These are phyloP conservation scores for Microbotryum silenes-acaulis DNA, from an alignment of 1,284 basidiomycete genomes.

Conservation along the genomic window DNA sequence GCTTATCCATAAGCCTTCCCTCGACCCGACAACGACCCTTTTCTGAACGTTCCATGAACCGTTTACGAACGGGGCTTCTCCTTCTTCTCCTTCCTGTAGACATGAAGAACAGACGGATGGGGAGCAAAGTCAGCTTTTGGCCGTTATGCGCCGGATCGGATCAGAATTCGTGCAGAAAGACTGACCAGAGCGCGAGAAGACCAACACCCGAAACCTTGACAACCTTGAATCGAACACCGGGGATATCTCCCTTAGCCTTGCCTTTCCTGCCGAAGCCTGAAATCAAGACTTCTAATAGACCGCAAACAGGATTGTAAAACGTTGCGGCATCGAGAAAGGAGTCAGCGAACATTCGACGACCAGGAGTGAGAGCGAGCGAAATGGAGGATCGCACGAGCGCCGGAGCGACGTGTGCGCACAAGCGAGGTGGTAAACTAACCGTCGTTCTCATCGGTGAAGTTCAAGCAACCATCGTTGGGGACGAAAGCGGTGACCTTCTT, in stretches of 20 bases:
- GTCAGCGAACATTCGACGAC: background rate
- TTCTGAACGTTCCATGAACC: no score
- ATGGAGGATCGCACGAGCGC: no score
- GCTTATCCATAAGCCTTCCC: no score
- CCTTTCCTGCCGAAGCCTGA: conserved; percentile 99
- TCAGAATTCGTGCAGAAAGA: background rate
- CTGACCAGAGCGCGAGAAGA: background rate
- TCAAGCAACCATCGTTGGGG: conserved; percentile 92
- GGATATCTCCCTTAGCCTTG: conserved; percentile 93
- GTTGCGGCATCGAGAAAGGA: background rate
- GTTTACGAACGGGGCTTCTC: no score
- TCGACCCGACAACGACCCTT: no score
- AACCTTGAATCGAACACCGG: conserved; percentile 93
- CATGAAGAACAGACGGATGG: no score
- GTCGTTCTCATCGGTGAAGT: conserved; percentile 89
- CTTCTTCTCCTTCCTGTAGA: no score
- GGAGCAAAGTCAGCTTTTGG: no score
- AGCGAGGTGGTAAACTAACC: conserved; percentile 38
- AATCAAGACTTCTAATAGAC: conserved; percentile 62
- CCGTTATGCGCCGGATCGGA: no score
- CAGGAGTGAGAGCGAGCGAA: background rate
- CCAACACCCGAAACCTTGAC: conserved; percentile 64
- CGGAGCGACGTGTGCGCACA: background rate
- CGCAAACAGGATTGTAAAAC: background rate
- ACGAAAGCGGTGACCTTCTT: conserved; percentile 61